Base-by-base conservation (phyloP, 257 asterid species). In the Apocynum venetum region DNA sequence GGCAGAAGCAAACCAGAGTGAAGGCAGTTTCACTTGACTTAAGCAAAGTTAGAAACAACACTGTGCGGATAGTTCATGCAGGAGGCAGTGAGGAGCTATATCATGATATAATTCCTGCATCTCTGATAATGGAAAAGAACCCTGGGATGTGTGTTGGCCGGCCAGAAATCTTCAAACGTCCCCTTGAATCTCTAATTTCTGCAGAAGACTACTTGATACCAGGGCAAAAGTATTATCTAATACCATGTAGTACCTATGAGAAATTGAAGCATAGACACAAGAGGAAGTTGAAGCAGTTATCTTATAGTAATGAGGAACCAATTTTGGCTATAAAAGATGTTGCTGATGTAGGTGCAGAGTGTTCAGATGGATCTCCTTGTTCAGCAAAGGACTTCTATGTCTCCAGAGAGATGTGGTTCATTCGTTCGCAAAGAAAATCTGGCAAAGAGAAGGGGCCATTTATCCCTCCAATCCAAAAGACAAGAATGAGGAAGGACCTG, bases 31-130 rank as follows among this genome's bases (percentile, higher is more conserved):
- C 88, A 64, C 79, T 78, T 52, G 81, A 83, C 7, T 65, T 72
- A 57, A 80, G 90, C 77, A 47, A 85, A 12, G 68, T 87, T 11
- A 88, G 83, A 81, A 89, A 87, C 65, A 46, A 68, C 9, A 71
- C 78, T 7, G 85, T 87, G 60, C 67, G 83, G 59, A 75, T 84
- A 78, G 89, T 92, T 78, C 96, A 87, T 76, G 87, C 91, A 4
- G 94, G 97, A 8, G 95, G 98, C 44, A 80, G 80, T 36, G 80
- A 86, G 64, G 98, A 93, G 78, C 77, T 87, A 81, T 88, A 87
- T 61, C 82, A 61, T 0, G 76, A 70, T 56, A 78, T 91, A 49
- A 77, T 91, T 78, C 87, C 88, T 40, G 96, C 89, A 61, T 88
- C 87, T n/a, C 80, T 74, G 48, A 25, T 93, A 81, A 87, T 85